Evolutionary conservation across 768 basidiomycete species (phyloP).

Genomic region (Lepiota brunneoincarnata): DNA sequence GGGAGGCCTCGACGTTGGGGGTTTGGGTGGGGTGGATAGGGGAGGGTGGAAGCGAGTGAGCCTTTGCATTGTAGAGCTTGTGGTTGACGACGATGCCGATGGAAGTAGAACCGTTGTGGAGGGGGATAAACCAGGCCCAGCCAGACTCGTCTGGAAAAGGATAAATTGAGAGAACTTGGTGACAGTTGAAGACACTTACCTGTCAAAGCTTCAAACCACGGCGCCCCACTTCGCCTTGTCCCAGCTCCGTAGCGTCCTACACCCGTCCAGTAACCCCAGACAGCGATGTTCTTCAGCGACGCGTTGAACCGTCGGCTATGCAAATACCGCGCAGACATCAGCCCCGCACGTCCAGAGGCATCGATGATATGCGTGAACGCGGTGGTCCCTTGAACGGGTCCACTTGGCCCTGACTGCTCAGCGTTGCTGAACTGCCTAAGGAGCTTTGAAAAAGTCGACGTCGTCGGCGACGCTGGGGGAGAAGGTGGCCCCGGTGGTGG

Average conservation of each 20-base stretch:
- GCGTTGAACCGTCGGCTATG: constrained; percentile 69
- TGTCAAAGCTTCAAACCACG: constrained; percentile 71
- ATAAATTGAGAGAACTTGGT: constrained; percentile 3
- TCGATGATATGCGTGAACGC: constrained; percentile 69
- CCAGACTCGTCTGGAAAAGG: constrained; percentile 55
- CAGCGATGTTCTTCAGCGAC: constrained; percentile 68
- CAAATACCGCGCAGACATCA: constrained; percentile 67
- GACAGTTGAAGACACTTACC: constrained; percentile 34
- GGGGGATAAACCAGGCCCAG: constrained; percentile 72
- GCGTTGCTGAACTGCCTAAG: constrained; percentile 15
- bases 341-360: constrained; percentile 69
- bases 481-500: constrained; percentile 38
- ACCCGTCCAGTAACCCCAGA: constrained; percentile 76
- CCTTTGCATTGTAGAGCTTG: constrained; percentile 40
- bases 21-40: constrained; percentile 27
- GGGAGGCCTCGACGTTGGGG: constrained; percentile 22
- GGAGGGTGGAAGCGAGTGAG: constrained; percentile 20
- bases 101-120: constrained; percentile 63
- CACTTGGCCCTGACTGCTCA: constrained; percentile 6
- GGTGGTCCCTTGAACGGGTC: constrained; percentile 43
- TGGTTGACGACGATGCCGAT: constrained; percentile 64
- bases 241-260: constrained; percentile 49
- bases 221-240: constrained; percentile 51
- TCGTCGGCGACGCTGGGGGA: constrained; percentile 37
- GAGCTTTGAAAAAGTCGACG: constrained; percentile 22